phyloP scores from a whole-genome alignment of 2,329 filamentous ascomycete species.

The Epichloe elymi region DNA sequence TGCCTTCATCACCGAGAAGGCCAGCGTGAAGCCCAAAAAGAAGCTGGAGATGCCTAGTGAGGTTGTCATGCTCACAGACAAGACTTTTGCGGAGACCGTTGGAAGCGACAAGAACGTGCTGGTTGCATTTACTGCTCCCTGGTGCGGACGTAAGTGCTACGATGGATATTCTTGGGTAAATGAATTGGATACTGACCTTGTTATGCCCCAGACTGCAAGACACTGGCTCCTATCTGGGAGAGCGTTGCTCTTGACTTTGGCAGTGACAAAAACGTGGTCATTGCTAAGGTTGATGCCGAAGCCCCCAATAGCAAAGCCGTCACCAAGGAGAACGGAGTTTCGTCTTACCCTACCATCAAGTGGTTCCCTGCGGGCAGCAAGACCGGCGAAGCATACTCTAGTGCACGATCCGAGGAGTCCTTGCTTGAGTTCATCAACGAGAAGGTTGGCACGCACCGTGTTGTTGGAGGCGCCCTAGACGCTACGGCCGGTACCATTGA shows the following conservation, averaged over 20 bases:
- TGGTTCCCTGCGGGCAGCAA: constrained; percentile 83
- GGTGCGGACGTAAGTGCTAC: constrained; percentile 80
- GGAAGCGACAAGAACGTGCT: constrained; percentile 80
- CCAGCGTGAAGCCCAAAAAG: constrained; percentile 67
- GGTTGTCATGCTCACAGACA: constrained; percentile 69
- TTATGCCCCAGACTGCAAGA: constrained; percentile 72
- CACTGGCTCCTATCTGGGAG: constrained; percentile 81
- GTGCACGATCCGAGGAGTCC: constrained; percentile 62
- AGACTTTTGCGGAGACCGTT: constrained; percentile 62
- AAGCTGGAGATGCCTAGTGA: constrained; percentile 60
- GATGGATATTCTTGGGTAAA: background rate
- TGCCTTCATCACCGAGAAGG: constrained; percentile 76
- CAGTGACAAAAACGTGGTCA: constrained; percentile 62
- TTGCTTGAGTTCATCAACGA: constrained; percentile 75
- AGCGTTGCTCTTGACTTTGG: constrained; percentile 69
- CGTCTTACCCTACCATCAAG: constrained; percentile 92
- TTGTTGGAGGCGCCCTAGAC: constrained; percentile 68
- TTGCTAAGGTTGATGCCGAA: constrained; percentile 95
- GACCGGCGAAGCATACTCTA: constrained; percentile 56
- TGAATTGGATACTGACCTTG: background rate
- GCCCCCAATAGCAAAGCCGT: constrained; percentile 70
- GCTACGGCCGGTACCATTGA: constrained; percentile 70
- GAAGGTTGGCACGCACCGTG: constrained; percentile 77
- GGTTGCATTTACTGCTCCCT: constrained; percentile 94
- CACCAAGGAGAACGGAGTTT: constrained; percentile 62